Base-by-base conservation (phyloP, 805 yeast species). In the Kluyveromyces starmeri region DNA sequence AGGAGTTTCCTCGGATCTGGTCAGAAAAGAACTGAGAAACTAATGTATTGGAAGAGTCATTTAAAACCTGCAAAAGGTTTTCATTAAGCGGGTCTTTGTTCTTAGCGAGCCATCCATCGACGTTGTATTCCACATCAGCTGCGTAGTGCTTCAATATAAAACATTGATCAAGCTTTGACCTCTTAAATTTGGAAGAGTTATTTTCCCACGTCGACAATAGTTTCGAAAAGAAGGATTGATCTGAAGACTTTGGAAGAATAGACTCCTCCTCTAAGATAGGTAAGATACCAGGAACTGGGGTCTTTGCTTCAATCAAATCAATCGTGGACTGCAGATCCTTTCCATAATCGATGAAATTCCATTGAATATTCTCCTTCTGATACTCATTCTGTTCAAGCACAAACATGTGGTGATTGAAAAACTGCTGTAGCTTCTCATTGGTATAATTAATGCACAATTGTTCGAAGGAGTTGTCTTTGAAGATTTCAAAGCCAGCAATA, bases 401-500 rank as follows among this genome's bases (percentile, higher is more conserved):
- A 72, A 92, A 92, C 60, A 92, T 96, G 55, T 92, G 96, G 62
- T 88, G 96, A 52, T 89, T 92, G 65, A 92, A 92, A 58, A 92
- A 96, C 58, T 92, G 98, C 58, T 92, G 98, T 43, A 92, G 70
- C 59, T 89, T 92, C 62, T 92, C 98, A 61, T 89, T 89, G 30
- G 97, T 96, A 58, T 88, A 92, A 55, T 89, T 89, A 60, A 89
- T 89, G 61, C 98, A 89, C 53, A 92, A 78, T 59, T 92, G 98
- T 61, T 92, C 98, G 51, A 92, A 92, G 2, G 96, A 88, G 60
- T 92, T 92, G 46, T 75, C 75, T 46, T 83, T 83, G 58, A 92
- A 92, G 53, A 92, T 96, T 62, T 92, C 98, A 57, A 92, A 92
- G 8, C 98, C 98, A 41, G 94, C 94, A 48, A 92, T 92, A 76